Base-by-base conservation (phyloP, 345 rosid species). In the Physaria fendleri region DNA sequence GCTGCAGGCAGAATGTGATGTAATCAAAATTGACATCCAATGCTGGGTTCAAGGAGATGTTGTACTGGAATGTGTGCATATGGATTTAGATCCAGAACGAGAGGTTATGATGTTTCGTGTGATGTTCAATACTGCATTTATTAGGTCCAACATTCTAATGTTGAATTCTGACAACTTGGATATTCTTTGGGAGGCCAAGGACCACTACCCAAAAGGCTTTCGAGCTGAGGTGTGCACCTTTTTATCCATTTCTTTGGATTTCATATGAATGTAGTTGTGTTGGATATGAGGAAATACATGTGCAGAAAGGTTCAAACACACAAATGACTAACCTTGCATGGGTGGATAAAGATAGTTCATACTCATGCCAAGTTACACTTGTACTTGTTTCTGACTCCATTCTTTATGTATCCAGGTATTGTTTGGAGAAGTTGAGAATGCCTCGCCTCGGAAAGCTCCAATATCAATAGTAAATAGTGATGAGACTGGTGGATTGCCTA, bases 41-140 rank as follows among this genome's bases (percentile, higher is more conserved):
- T 93, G 99, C 68, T 79, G 82, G 74, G 99, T 93, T 66, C 91
- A 86, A 85, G 99, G 95, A 28, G 99, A 93, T 78, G 90, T 87
- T 71, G 99, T 93, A 15, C 74, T 93, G 83, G 99, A 89, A 78
- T 89, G 93, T 64, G 85, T 87, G 62, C 99, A 89, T 77, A 77
- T 81, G 78, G 99, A 89, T 71, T 78, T 82, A 72, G 97, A 93
- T 72, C 76, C 88, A 27, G 94, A 84, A 56, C 81, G 97, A 81
- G 99, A 89, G 75, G 86, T 88, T 64, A 93, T 93, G 99, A 93
- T 93, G 91, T 93, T 93, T 48, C 95, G 99, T 12, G 75, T 89
- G 64, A 83, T 93, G 99, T 93, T 93, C 75, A 89, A 83, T 74
- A 93, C 97, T 56, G 91, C 97, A 32, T 93, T 93, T 76, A 93